Conservation (phyloP, 306 rosid genomes). For the Abrus precatorius region DNA sequence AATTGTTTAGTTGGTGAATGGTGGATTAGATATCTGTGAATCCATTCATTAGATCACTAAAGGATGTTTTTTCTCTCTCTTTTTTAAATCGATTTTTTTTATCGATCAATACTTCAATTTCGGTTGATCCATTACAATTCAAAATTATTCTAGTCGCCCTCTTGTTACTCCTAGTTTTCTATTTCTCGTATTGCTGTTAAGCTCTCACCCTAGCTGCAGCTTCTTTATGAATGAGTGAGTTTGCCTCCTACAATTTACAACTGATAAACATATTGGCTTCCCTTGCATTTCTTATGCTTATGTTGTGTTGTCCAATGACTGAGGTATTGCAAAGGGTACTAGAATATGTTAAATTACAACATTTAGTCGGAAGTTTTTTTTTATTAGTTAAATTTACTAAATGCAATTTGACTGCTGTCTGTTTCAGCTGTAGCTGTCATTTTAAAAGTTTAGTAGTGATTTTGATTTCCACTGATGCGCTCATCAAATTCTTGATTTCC, state of each 20-base stretch:
- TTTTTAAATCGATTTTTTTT: background rate
- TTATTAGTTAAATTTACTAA: background rate
- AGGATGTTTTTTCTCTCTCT: background rate
- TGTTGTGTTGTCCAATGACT: background rate
- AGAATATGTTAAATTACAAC: background rate
- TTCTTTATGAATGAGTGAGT: constrained; percentile 23
- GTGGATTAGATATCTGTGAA: background rate
- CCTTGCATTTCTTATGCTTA: background rate
- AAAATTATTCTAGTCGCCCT: background rate
- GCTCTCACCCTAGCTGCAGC: background rate
- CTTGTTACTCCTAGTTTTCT: background rate
- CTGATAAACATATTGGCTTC: background rate
- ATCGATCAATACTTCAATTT: background rate
- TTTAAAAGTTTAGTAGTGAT: background rate
- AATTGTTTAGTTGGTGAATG: background rate
- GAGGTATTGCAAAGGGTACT: background rate
- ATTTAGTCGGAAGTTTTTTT: background rate
- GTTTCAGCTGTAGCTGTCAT: background rate
- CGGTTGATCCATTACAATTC: background rate
- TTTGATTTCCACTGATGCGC: background rate
- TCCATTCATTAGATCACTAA: background rate
- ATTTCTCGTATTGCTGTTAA: background rate
- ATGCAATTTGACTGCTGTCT: background rate
- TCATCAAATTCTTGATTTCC: constrained; percentile 7
- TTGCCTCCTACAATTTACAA: constrained; percentile 3